phyloP scores from a whole-genome alignment of 1,284 basidiomycete species.

The Ganoderma lucidum region DNA sequence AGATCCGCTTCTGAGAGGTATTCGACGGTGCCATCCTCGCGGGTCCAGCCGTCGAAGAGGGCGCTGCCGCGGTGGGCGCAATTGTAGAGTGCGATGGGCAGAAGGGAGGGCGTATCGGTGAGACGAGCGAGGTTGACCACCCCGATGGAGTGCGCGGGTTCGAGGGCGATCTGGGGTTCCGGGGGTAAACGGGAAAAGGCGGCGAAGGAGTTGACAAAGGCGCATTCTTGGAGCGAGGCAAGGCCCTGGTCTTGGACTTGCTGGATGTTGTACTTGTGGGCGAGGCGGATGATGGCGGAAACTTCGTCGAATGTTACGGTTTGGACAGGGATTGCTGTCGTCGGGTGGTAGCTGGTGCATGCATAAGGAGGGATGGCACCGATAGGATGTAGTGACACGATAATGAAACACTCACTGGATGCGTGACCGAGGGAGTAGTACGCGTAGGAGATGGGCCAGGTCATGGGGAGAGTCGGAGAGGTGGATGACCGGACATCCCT shows the following conservation, averaged over 20 bases:
- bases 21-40: conserved; percentile 12
- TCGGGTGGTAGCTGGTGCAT: not conserved
- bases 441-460: conserved; percentile 18
- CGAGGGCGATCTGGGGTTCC: not conserved
- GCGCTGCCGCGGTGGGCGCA: conserved; percentile 3
- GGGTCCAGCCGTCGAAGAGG: conserved; percentile 9
- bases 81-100: conserved; percentile 10
- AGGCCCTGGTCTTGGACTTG: not conserved
- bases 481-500: conserved; percentile 27
- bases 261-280: not conserved
- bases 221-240: not conserved
- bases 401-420: not conserved
- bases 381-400: not conserved
- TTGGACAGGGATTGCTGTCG: not conserved
- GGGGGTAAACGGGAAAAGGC: not conserved
- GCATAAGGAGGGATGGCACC: not conserved
- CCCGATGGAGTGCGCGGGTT: conserved; percentile 4
- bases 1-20: not conserved
- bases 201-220: not conserved
- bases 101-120: not conserved
- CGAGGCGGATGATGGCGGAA: not conserved
- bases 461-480: conserved; percentile 25
- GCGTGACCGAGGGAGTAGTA: not conserved
- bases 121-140: conserved; percentile 14
- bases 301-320: not conserved